Evolutionary conservation across 2,329 filamentous ascomycete species (phyloP).

Genomic region (Aspergillus caelatus): DNA sequence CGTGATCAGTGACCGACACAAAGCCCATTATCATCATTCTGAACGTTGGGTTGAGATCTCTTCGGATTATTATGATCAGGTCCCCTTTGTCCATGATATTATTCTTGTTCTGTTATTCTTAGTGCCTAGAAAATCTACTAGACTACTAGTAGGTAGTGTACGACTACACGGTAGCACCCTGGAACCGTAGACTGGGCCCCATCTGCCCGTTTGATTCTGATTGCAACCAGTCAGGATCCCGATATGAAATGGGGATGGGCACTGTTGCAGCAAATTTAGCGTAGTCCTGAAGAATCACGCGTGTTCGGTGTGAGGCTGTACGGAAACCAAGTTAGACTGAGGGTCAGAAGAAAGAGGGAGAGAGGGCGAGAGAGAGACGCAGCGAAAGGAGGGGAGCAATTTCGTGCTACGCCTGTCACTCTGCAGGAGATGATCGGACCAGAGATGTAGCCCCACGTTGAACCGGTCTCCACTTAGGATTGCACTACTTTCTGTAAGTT

Average conservation of each 20-base stretch:
- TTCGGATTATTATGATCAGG: background rate
- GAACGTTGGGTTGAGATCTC: background rate
- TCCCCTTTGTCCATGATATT: background rate
- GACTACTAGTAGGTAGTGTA: background rate
- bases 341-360: background rate
- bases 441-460: constrained; percentile 5
- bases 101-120: background rate
- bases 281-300: constrained; percentile 6
- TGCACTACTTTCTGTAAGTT: background rate
- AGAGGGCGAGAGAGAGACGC: no score
- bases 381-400: background rate
- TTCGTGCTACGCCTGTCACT: constrained; percentile 5
- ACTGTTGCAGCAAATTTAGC: constrained; percentile 1
- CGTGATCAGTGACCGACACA: background rate
- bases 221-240: constrained; percentile 1
- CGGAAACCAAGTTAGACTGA: background rate
- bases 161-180: background rate
- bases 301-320: constrained; percentile 5
- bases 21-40: background rate
- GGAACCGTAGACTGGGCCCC: background rate
- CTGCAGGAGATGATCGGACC: constrained; percentile 5
- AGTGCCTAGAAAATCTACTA: background rate
- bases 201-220: background rate
- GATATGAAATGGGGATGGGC: background rate
- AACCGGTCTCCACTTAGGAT: constrained; percentile 1